phyloP scores from a whole-genome alignment of 2,329 filamentous ascomycete species.

The Lecanosticta acicola region DNA sequence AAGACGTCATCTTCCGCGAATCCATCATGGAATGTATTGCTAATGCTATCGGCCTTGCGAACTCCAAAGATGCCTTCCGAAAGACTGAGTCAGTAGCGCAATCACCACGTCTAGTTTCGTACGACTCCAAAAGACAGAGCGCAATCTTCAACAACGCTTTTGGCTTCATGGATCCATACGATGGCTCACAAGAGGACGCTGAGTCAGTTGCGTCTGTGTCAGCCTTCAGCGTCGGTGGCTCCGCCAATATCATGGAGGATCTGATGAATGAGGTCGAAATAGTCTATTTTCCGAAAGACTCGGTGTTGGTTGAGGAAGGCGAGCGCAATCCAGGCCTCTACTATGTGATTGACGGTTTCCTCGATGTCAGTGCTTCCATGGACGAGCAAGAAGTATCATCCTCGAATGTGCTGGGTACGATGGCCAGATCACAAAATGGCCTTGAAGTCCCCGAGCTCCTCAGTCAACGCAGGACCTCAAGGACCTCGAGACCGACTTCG shows the following conservation, averaged over 20 bases:
- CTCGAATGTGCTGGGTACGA: conserved; percentile 41
- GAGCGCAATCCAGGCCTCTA: conserved; percentile 95
- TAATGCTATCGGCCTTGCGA: conserved; percentile 79
- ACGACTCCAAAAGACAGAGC: conserved; percentile 75
- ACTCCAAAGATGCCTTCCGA: conserved; percentile 58
- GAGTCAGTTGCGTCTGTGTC: conserved; percentile 65
- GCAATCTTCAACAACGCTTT: conserved; percentile 76
- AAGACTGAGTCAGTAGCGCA: conserved; percentile 73
- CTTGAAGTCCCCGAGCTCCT: conserved; percentile 33
- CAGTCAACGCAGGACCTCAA: conserved; percentile 13
- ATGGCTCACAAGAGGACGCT: conserved; percentile 82
- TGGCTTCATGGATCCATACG: conserved; percentile 40
- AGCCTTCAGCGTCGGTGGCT: conserved; percentile 49
- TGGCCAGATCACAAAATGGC: conserved; percentile 28
- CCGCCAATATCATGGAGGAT: conserved; percentile 67
- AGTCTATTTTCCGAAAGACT: conserved; percentile 92
- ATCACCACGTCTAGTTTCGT: conserved; percentile 77
- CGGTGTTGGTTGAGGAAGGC: conserved; percentile 90
- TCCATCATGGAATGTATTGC: conserved; percentile 94
- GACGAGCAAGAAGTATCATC: conserved; percentile 53
- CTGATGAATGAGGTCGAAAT: conserved; percentile 92
- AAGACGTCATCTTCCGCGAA: conserved; percentile 81
- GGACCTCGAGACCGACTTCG: conserved; percentile 19
- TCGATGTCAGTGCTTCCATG: conserved; percentile 83
- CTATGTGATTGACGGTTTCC: conserved; percentile 94